Conservation (phyloP, 106 monocot species). For the Gastrodia elata region DNA sequence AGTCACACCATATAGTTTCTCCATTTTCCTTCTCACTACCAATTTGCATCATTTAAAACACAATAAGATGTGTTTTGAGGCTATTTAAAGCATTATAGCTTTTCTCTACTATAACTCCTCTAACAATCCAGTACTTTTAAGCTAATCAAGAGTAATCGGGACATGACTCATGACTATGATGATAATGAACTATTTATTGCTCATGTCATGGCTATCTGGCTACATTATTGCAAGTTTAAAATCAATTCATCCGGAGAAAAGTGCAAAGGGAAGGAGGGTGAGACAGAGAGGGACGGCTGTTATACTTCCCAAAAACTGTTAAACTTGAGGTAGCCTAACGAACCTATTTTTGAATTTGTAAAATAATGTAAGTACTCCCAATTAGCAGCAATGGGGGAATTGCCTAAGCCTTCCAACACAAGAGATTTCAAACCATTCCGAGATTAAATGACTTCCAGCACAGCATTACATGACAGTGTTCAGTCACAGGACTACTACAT, state of each 20-base stretch:
- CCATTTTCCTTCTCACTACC: too few relatives aligned
- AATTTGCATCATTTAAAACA: too few relatives aligned
- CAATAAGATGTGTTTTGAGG: too few relatives aligned
- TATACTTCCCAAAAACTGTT: neutral
- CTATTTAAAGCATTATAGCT: too few relatives aligned
- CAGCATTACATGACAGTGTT: neutral
- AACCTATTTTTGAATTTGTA: too few relatives aligned
- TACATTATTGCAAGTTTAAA: neutral
- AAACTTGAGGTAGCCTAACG: neutral
- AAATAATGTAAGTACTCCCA: too few relatives aligned
- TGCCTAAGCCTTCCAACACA: too few relatives aligned
- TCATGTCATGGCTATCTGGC: neutral
- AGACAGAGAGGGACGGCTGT: neutral
- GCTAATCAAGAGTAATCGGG: neutral
- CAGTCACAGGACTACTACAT: neutral
- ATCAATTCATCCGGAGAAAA: neutral
- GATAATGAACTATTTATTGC: neutral
- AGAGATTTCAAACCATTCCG: too few relatives aligned
- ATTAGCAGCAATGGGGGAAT: neutral
- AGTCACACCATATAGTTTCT: too few relatives aligned
- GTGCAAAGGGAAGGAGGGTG: neutral
- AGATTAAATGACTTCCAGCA: neutral
- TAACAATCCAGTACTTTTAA: neutral
- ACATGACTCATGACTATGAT: neutral
- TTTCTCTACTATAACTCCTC: neutral